Evolutionary conservation across 2,329 filamentous ascomycete species (phyloP).

Genomic region (Monosporascus sp.): DNA sequence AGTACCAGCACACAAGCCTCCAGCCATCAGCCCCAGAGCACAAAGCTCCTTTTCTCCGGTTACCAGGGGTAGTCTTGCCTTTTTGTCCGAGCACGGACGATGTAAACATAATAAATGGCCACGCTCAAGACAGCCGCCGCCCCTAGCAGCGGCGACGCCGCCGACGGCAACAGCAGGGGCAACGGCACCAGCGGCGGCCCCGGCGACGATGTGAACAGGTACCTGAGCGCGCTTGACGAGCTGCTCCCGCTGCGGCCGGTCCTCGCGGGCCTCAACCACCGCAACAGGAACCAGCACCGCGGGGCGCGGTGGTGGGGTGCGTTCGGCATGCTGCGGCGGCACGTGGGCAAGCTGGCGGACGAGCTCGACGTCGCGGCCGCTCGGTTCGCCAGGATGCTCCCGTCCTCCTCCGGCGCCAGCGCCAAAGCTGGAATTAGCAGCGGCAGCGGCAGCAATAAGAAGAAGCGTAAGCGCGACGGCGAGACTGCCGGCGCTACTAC

Average conservation of each 20-base stretch:
- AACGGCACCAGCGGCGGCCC: not conserved
- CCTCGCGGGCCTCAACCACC: conserved; percentile 69
- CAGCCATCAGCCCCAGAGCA: too few species aligned
- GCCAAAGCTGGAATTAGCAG: conserved; percentile 1
- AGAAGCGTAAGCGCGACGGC: conserved; percentile 34
- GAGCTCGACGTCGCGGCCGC: conserved; percentile 26
- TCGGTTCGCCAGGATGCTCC: not conserved
- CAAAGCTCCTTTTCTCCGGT: too few species aligned
- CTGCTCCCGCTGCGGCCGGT: conserved; percentile 36
- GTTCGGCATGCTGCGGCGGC: conserved; percentile 67
- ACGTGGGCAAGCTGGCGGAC: conserved; percentile 49
- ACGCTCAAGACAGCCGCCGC: too few species aligned
- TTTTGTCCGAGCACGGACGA: too few species aligned
- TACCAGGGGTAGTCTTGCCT: too few species aligned
- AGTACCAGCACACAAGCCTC: too few species aligned
- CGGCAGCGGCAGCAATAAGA: conserved; percentile 16
- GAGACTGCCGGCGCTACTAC: not conserved
- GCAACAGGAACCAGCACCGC: conserved; percentile 89
- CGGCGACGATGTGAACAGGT: not conserved
- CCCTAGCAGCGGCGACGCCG: too few species aligned
- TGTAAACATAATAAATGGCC: too few species aligned
- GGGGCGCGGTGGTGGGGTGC: conserved; percentile 73
- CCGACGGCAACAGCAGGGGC: not conserved
- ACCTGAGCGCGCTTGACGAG: conserved; percentile 17
- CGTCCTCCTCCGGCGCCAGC: conserved; percentile 5